Percentiles rank a stretch among this genome's conserved stretches.
These are phyloP conservation scores for Suhomyces anneliseae DNA, from an alignment of 1,139 yeast genomes.

Conservation along the genomic window DNA sequence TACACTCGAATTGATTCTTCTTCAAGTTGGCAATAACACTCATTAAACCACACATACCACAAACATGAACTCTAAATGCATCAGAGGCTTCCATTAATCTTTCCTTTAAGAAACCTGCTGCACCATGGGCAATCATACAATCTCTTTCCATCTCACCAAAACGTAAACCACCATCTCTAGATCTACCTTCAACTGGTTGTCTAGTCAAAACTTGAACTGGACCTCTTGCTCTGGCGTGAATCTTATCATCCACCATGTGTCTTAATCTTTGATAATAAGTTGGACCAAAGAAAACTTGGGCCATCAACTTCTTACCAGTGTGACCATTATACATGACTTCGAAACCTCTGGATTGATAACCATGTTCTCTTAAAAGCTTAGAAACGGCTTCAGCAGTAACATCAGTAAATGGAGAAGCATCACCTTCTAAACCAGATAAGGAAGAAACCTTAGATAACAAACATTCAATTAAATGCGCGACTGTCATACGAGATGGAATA, in stretches of 20 bases:
- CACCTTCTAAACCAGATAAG: constrained; percentile 95
- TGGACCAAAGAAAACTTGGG: constrained; percentile 98
- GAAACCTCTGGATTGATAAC: constrained; percentile 97
- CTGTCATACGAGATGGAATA: constrained; percentile 99
- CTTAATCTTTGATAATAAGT: constrained; percentile 97
- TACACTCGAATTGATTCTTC: constrained; percentile 96
- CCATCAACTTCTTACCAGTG: constrained; percentile 96
- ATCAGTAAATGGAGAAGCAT: constrained; percentile 97
- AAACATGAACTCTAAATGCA: constrained; percentile 95
- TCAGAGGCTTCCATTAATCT: constrained; percentile 96
- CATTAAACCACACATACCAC: constrained; percentile 96
- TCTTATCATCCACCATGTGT: constrained; percentile 99
- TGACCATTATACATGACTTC: constrained; percentile 99
- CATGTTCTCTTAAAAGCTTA: constrained; percentile 86
- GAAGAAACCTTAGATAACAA: constrained; percentile 92
- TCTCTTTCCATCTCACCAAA: constrained; percentile 99
- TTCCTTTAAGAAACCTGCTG: constrained; percentile 89
- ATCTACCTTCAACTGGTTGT: constrained; percentile 99
- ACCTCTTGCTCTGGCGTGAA: constrained; percentile 99
- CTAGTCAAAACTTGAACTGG: constrained; percentile 97
- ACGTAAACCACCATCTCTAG: constrained; percentile 98
- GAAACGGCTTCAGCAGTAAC: constrained; percentile 98
- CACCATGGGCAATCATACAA: constrained; percentile 99
- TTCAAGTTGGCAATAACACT: constrained; percentile 97
- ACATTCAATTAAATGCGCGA: constrained; percentile 98